Conservation (phyloP, 805 yeast genomes). For the Candida sphagnicola region DNA sequence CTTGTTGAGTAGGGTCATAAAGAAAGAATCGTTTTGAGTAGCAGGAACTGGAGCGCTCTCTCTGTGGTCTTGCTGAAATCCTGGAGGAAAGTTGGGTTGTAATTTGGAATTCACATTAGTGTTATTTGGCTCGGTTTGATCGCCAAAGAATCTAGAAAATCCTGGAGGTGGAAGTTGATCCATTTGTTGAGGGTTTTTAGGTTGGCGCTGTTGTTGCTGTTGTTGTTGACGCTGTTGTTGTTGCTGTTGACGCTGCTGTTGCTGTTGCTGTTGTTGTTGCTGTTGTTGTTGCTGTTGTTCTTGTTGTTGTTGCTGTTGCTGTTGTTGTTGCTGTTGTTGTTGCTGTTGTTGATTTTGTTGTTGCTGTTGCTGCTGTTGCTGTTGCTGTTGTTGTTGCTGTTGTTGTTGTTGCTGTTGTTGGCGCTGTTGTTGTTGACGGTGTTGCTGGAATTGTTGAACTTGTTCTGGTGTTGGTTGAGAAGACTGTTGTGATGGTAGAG, state of each 20-base stretch:
- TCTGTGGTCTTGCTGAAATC: slow-evolving; percentile 2
- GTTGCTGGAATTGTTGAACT: slow-evolving; percentile 7
- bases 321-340: slow-evolving; percentile 6
- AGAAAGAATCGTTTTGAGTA: slow-evolving; percentile 39
- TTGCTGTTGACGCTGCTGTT: slow-evolving; percentile 12
- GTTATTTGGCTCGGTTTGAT: background rate
- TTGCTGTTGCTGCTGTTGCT: slow-evolving; percentile 6
- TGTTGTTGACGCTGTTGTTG: slow-evolving; percentile 15
- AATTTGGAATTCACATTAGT: slow-evolving; percentile 5
- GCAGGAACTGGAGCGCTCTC: slow-evolving; percentile 2
- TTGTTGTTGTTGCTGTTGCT: slow-evolving; percentile 8
- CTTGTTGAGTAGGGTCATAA: slow-evolving; percentile 44
- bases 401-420: slow-evolving; percentile 12
- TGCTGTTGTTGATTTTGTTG: slow-evolving; percentile 6
- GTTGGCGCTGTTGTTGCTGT: slow-evolving; percentile 11
- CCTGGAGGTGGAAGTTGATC: slow-evolving; percentile 2
- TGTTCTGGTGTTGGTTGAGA: slow-evolving; percentile 4
- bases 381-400: slow-evolving; percentile 7
- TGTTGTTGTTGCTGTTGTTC: background rate
- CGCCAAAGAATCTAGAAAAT: slow-evolving; percentile 2
- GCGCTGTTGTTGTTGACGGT: slow-evolving; percentile 6
- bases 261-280: slow-evolving; percentile 8
- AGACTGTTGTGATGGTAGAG: slow-evolving; percentile 7
- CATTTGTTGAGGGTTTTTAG: background rate
- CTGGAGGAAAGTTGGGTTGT: slow-evolving; percentile 8